These are phyloP conservation scores for Gynandropsis gynandra DNA, from an alignment of 345 rosid genomes.

Conservation along the genomic window DNA sequence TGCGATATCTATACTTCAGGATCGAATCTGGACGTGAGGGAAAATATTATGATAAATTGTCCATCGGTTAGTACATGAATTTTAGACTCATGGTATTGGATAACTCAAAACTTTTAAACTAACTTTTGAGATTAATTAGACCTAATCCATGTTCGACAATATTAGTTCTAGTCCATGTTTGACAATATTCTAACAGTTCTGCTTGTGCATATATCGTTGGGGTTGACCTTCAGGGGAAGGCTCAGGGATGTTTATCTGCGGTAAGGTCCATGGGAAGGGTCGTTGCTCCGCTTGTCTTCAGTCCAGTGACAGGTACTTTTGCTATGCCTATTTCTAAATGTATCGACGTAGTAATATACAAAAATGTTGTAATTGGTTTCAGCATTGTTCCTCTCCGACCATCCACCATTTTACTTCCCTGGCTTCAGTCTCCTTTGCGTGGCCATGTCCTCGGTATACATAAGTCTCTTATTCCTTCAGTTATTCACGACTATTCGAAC, in stretches of 20 bases:
- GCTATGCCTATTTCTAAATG: neutral
- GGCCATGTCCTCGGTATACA: constrained; percentile 46
- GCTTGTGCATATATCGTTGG: neutral
- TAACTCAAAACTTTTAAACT: no score
- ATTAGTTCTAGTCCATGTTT: no score
- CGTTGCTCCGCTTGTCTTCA: constrained; percentile 66
- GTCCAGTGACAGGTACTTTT: constrained; percentile 72
- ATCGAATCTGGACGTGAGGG: no score
- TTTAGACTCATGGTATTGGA: no score
- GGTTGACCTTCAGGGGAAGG: constrained; percentile 55
- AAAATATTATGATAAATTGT: no score
- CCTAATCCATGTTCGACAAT: no score
- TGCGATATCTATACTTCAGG: no score
- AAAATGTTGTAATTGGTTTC: neutral
- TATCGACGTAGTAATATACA: no score
- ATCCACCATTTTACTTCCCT: constrained; percentile 76
- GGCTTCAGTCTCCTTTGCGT: constrained; percentile 76
- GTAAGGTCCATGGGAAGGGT: constrained; percentile 62
- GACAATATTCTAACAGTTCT: no score
- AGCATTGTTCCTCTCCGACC: constrained; percentile 75
- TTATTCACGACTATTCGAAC: neutral
- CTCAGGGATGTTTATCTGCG: constrained; percentile 87
- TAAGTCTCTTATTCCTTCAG: no score
- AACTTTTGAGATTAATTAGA: no score
- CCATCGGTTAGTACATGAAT: no score